These are phyloP conservation scores for Nannochloropsis gaditana DNA, from an alignment of 108 stramenopile genomes.

Conservation along the genomic window DNA sequence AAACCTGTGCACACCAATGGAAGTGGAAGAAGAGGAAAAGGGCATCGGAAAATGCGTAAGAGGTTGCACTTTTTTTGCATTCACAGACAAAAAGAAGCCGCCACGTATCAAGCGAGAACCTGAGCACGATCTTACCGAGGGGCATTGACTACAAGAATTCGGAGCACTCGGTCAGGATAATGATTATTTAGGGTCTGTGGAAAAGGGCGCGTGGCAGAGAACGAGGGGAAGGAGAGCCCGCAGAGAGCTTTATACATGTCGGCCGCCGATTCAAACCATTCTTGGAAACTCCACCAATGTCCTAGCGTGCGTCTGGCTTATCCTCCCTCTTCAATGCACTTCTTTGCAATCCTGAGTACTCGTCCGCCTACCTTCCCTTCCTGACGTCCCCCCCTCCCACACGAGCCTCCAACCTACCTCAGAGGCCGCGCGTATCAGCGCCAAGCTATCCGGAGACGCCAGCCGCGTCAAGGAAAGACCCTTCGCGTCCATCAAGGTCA, in stretches of 20 bases:
- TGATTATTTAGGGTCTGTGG: neutral
- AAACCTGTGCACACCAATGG: neutral
- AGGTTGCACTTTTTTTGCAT: neutral
- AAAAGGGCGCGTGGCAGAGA: neutral
- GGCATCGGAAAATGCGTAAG: neutral
- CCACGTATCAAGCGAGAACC: neutral
- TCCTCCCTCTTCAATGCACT: neutral
- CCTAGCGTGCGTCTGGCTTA: neutral
- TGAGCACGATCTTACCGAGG: neutral
- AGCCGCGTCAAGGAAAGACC: neutral
- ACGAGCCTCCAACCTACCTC: neutral
- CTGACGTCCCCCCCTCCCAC: neutral
- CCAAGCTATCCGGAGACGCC: neutral
- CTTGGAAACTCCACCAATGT: too few species aligned
- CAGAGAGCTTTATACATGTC: too few species aligned
- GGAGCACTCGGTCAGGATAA: conserved; percentile 11
- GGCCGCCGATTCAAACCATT: too few species aligned
- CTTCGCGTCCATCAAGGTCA: neutral
- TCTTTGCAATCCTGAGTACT: neutral
- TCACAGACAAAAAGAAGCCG: neutral
- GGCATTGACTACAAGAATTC: neutral
- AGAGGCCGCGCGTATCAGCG: conserved; percentile 11
- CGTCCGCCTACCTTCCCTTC: neutral
- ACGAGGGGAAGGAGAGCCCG: neutral
- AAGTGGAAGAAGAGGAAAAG: neutral